Conservation (phyloP, 495 filamentous ascomycete species). For the Neurospora sp. region DNA sequence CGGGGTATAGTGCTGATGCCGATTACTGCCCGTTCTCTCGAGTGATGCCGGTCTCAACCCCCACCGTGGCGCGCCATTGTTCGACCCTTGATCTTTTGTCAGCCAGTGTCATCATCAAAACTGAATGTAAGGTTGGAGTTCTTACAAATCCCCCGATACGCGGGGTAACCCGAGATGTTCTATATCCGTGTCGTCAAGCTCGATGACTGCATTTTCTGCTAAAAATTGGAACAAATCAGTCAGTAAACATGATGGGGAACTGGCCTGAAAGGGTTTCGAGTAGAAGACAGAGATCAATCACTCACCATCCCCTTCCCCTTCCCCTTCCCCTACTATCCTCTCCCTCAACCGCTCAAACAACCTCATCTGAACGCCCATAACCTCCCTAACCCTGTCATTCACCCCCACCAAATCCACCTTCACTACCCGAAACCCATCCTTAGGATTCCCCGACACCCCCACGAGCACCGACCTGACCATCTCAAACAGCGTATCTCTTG, state of each 20-base stretch:
- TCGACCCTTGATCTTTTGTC: neutral
- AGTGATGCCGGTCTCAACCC: neutral
- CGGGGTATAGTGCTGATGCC: neutral
- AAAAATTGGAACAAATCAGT: neutral
- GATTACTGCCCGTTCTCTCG: neutral
- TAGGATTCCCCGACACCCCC: constrained; percentile 1
- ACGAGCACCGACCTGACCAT: constrained; percentile 1
- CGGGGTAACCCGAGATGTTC: constrained; percentile 4
- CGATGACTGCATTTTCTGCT: neutral
- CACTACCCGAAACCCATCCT: constrained; percentile 3
- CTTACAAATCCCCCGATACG: neutral
- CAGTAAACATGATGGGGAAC: neutral
- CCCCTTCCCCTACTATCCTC: neutral
- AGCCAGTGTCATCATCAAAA: neutral
- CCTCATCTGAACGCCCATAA: constrained; percentile 1
- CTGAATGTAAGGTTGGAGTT: neutral
- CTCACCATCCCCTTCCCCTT: neutral
- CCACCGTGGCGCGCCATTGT: constrained; percentile 5
- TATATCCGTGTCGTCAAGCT: constrained; percentile 1
- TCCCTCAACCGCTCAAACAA: neutral
- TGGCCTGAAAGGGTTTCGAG: neutral
- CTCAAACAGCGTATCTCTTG: neutral
- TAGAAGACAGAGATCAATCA: neutral
- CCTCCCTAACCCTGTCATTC: neutral
- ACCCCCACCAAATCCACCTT: neutral